A percentile compares a stretch with the other conserved stretches of the same genome.
Evolutionary conservation across 2,329 filamentous ascomycete species (phyloP).

Genomic region (Thermothelomyces thermophilus): DNA sequence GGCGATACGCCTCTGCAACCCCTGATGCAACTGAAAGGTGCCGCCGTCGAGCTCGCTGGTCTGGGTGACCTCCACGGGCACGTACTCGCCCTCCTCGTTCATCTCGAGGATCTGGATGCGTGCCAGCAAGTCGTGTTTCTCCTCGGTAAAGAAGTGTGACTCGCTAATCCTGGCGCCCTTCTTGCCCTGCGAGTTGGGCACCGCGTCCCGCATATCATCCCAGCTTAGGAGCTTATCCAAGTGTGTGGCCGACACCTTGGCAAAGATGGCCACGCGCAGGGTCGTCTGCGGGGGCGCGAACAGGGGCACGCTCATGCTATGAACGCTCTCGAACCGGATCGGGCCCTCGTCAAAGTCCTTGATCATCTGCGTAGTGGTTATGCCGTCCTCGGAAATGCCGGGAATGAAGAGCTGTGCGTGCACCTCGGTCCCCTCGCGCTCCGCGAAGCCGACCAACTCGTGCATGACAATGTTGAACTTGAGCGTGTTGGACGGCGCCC

Average conservation of each 20-base stretch:
- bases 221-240: conserved; percentile 95
- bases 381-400: conserved; percentile 80
- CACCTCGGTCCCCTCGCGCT: conserved; percentile 90
- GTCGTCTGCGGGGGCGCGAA: conserved; percentile 67
- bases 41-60: conserved; percentile 77
- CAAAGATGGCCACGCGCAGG: conserved; percentile 83
- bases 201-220: conserved; percentile 92
- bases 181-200: conserved; percentile 51
- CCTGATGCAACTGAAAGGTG: conserved; percentile 91
- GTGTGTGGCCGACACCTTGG: conserved; percentile 86
- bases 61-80: conserved; percentile 88
- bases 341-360: conserved; percentile 88
- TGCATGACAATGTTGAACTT: conserved; percentile 99
- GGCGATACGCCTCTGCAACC: conserved; percentile 79
- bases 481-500: conserved; percentile 82
- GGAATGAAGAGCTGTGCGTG: conserved; percentile 97
- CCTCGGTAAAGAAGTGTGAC: conserved; percentile 86
- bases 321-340: conserved; percentile 92
- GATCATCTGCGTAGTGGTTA: conserved; percentile 93
- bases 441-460: conserved; percentile 87
- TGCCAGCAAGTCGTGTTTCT: conserved; percentile 87
- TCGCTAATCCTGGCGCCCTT: conserved; percentile 71
- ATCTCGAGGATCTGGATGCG: conserved; percentile 86
- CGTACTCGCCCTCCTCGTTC: conserved; percentile 82
- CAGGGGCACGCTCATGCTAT: conserved; percentile 91